A percentile compares a stretch with the other conserved stretches of the same genome.
Conservation (phyloP, 2,329 filamentous ascomycete genomes). For the Apiospora malaysiana region DNA sequence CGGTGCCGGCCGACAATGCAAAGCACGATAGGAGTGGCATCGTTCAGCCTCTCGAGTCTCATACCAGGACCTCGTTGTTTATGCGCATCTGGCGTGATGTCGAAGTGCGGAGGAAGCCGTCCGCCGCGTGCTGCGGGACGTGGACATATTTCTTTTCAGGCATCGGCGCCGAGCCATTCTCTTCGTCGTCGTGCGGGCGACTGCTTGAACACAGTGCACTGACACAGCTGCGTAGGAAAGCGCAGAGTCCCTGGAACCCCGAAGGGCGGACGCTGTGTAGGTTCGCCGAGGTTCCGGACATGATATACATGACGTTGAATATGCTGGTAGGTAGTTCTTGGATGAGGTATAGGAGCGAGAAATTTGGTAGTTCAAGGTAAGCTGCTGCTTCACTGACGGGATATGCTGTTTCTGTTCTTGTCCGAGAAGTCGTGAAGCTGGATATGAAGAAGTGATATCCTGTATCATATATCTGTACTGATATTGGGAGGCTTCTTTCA, state of each 20-base stretch:
- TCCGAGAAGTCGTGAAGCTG: neutral
- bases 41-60: neutral
- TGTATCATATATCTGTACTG: neutral
- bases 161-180: neutral
- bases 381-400: neutral
- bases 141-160: conserved; percentile 29
- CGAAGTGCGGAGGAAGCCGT: conserved; percentile 49
- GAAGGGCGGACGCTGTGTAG: neutral
- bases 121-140: conserved; percentile 48
- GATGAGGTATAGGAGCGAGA: neutral
- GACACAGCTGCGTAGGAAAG: neutral
- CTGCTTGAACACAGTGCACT: conserved; percentile 2
- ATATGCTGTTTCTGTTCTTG: neutral
- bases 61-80: conserved; percentile 40
- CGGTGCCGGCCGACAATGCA: neutral
- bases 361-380: neutral
- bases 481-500: neutral
- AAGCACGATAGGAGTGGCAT: neutral
- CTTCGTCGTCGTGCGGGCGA: neutral
- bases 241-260: neutral
- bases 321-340: neutral
- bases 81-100: conserved; percentile 47
- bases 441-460: neutral
- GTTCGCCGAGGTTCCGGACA: neutral
- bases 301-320: neutral